phyloP scores from a whole-genome alignment of 2,329 filamentous ascomycete genomes.

The Colletotrichum limetticola region DNA sequence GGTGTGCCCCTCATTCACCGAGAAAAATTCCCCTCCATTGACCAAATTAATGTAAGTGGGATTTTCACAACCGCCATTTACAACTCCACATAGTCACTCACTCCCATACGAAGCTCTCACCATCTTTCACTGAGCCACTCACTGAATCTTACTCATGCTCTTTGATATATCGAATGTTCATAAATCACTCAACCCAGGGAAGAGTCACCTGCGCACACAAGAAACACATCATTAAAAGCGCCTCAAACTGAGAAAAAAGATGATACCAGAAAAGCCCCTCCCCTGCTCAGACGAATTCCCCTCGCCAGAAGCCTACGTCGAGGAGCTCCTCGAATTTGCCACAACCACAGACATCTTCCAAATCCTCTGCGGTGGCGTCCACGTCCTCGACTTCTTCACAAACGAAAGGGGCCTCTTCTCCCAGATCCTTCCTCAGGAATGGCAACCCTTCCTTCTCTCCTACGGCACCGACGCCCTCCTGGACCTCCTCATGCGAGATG shows the following conservation, averaged over 20 bases:
- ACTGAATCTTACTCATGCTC: neutral
- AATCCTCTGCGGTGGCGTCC: slow-evolving; percentile 94
- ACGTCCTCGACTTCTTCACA: slow-evolving; percentile 96
- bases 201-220: neutral
- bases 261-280: slow-evolving; percentile 66
- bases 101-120: neutral
- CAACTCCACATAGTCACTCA: neutral
- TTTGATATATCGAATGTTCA: neutral
- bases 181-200: neutral
- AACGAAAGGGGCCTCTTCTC: slow-evolving; percentile 85
- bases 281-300: slow-evolving; percentile 78
- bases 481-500: slow-evolving; percentile 82
- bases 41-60: slow-evolving; percentile 29
- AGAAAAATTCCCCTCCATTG: slow-evolving; percentile 34
- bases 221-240: neutral
- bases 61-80: slow-evolving; percentile 6
- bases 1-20: slow-evolving; percentile 33
- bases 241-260: slow-evolving; percentile 37
- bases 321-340: slow-evolving; percentile 80
- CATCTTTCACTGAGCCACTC: neutral
- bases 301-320: slow-evolving; percentile 80
- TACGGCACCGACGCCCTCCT: slow-evolving; percentile 80
- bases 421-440: slow-evolving; percentile 79
- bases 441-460: slow-evolving; percentile 80
- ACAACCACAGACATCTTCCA: slow-evolving; percentile 81